Base-by-base conservation (phyloP, 345 rosid genomes). In the Heritiera littoralis region DNA sequence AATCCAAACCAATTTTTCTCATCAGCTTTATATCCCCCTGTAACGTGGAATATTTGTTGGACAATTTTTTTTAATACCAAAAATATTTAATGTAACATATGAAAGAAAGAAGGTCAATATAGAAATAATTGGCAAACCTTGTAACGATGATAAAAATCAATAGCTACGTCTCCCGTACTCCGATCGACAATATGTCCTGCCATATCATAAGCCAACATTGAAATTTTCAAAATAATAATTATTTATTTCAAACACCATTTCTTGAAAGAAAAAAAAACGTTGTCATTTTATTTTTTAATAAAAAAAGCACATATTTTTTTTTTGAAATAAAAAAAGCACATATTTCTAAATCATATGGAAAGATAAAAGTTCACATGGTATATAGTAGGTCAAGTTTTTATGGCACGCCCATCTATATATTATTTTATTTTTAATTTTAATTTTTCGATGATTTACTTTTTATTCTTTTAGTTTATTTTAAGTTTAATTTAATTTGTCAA, bases 71-170 rank as follows among this genome's bases (percentile, higher is more conserved):
- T 17, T 8, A 66, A 17, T 43, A 7, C 0, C 12, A 12, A 14
- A 14, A 28, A 28, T 28, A 7, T 5, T 71, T 14, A 7, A 7
- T 71, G 45, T 1, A 51, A 3, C 6, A 61, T 61, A 35, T 35
- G 1, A 28, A 30, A 12, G 23, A 61, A 61, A 49, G 2, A 3
- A 35, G 3, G 38, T 35, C 3, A 35, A 49, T 49, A 6, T 2
- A 58, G 2, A 71, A 7, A 71, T 69, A 46, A 12, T 43, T 46
- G 20, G 5, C 45, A 23, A 46, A 89, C 94, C 94, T 90, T 86
- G 81, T 85, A 90, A 4, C 88, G 86, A 79, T 89, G 85, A 80
- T 90, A 90, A 6, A 85, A 79, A 77, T 90, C 94, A n/a, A 79
- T 3, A 3, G 92, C 91, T 13, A 85, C 82, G 48, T 90, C 87